Evolutionary conservation across 1,284 basidiomycete species (phyloP), one percentile per base, ranked within the genome.

Genomic region (Ganoderma lingzhi): DNA sequence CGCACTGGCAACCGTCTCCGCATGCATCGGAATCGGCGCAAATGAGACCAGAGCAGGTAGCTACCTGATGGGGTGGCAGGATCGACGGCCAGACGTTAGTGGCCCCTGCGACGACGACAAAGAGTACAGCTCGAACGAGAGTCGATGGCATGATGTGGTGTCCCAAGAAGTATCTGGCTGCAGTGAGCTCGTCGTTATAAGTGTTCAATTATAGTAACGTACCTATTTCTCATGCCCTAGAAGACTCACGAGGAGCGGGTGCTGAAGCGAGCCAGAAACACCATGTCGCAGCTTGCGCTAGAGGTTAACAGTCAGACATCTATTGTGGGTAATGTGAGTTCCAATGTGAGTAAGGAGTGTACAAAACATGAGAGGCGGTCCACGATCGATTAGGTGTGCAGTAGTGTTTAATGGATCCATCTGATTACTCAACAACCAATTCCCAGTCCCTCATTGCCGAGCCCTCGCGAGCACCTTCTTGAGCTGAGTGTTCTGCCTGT

Each of bases 401-500:
- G 39, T 61, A 61, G 9, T 42, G 59, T 61, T 39, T 39, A 59
- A 30, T 19, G 19, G 35, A 61, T 41, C 37, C 37, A 23, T 61
- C 59, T 19, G 17, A 35, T 32, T 6, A 9, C 14, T 37, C 37
- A 60, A 41, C 58, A n/a, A 41, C 9, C 58, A 23, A n/a, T n/a
- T 19, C 39, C n/a, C 6, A 28, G 53, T 28, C 5, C 58, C 19
- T 59, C 37, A 66, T 23, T 48, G 55, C 28, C 62, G 61, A 35
- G 56, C 32, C 64, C 71, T 74, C 15, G 76, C 70, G 15, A 80
- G 74, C 17, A 88, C 81, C 82, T 87, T 92, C 83, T 90, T 92
- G 82, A 95, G 81, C 74, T 87, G 88, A 32, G 77, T 80, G 77
- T 93, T 95, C 80, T 87, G 86, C 76, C 83, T 88, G 79, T 96